Conservation (phyloP, 2,329 filamentous ascomycete species). For the Aspergillus amoenus region DNA sequence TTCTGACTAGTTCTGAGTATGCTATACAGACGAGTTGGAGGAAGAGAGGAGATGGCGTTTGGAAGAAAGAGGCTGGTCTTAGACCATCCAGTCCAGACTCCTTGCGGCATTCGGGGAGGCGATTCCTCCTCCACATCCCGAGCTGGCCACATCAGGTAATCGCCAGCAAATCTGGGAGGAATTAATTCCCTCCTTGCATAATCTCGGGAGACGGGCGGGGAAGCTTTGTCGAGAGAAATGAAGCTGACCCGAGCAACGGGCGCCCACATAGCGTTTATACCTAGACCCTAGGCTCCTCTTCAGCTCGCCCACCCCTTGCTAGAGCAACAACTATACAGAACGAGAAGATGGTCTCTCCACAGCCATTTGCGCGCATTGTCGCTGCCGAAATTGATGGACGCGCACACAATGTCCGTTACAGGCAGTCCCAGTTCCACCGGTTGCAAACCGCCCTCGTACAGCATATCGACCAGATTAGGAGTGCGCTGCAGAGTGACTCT, state of each 20-base stretch:
- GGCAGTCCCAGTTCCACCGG: slow-evolving; percentile 39
- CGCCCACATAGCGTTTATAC: too few relatives aligned
- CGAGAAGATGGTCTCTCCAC: slow-evolving; percentile 12
- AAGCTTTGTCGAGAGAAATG: too few relatives aligned
- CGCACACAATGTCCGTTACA: slow-evolving; percentile 38
- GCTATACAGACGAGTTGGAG: not conserved
- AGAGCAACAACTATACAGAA: not conserved
- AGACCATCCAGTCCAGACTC: not conserved
- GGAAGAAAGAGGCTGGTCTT: not conserved
- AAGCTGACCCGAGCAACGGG: too few relatives aligned
- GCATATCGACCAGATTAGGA: slow-evolving; percentile 28
- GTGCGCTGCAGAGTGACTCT: slow-evolving; percentile 33
- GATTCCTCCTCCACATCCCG: slow-evolving; percentile 26
- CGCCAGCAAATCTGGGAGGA: not conserved
- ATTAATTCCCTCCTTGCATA: not conserved
- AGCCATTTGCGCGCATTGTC: slow-evolving; percentile 28
- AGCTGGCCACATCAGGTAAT: slow-evolving; percentile 2
- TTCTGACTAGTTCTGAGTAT: slow-evolving; percentile 12
- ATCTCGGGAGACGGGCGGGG: not conserved
- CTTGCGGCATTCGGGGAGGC: not conserved
- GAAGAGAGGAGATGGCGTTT: not conserved
- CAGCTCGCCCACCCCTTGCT: not conserved
- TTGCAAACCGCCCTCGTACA: slow-evolving; percentile 35
- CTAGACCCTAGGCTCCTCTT: not conserved
- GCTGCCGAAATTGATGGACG: slow-evolving; percentile 41